A percentile compares a stretch with the other conserved stretches of the same genome.
Evolutionary conservation across 169 alveolate species (phyloP).

Genomic region (Perkinsus olseni): DNA sequence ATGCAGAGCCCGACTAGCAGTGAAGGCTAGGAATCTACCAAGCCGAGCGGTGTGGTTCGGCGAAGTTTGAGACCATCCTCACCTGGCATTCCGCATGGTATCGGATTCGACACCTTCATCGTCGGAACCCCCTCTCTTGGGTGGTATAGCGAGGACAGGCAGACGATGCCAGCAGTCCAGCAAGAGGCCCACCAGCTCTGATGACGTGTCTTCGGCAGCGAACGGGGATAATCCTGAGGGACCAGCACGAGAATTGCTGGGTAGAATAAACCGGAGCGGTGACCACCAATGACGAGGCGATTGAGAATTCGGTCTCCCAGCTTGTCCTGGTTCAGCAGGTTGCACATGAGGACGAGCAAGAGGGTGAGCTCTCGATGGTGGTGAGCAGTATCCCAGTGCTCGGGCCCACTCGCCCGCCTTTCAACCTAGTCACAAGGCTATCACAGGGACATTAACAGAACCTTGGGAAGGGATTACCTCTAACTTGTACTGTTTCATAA

Average conservation of each 20-base stretch:
- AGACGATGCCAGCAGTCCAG: background rate
- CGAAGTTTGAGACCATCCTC: background rate
- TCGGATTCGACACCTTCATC: background rate
- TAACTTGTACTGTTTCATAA: background rate
- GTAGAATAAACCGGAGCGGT: background rate
- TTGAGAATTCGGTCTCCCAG: background rate
- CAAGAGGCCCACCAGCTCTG: background rate
- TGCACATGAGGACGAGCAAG: background rate
- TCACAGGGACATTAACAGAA: background rate
- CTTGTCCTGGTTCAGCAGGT: background rate
- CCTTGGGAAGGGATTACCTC: background rate
- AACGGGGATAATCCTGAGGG: background rate
- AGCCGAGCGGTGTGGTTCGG: background rate
- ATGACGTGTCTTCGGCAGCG: background rate
- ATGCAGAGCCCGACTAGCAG: background rate
- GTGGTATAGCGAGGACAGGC: background rate
- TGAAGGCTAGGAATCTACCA: background rate
- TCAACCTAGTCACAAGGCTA: background rate
- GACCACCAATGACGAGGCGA: background rate
- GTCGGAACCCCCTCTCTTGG: background rate
- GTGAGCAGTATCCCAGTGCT: background rate
- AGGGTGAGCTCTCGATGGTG: background rate
- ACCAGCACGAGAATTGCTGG: background rate
- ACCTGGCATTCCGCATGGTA: background rate
- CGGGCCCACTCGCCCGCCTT: background rate